These are phyloP conservation scores for Polyplosphaeria fusca DNA, from an alignment of 495 filamentous ascomycete species.

Conservation along the genomic window DNA sequence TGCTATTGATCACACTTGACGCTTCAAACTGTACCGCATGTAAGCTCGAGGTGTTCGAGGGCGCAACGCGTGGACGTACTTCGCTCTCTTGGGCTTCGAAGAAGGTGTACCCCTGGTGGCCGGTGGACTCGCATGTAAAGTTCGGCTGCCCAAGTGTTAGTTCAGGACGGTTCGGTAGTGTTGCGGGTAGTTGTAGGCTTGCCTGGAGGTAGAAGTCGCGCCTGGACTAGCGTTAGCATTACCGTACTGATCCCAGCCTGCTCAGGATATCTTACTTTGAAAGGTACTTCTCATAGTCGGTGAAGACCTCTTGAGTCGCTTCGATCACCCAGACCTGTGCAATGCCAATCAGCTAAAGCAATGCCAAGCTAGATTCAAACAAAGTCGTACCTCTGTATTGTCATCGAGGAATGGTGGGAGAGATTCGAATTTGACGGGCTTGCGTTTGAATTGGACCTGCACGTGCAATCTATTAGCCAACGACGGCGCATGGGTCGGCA, in stretches of 20 bases:
- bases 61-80: conserved; percentile 56
- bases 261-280: conserved; percentile 53
- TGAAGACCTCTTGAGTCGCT: conserved; percentile 86
- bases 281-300: conserved; percentile 83
- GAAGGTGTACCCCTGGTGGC: conserved; percentile 88
- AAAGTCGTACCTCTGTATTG: conserved; percentile 66
- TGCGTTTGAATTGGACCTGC: conserved; percentile 93
- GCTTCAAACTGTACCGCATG: conserved; percentile 63
- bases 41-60: conserved; percentile 1
- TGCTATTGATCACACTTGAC: conserved; percentile 81
- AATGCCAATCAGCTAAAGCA: neutral
- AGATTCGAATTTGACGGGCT: conserved; percentile 82
- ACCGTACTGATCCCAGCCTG: neutral
- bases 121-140: conserved; percentile 93
- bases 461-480: conserved; percentile 1
- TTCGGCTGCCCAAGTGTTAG: conserved; percentile 55
- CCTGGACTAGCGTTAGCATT: conserved; percentile 43
- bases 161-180: neutral
- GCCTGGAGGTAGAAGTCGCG: conserved; percentile 94
- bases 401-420: conserved; percentile 73
- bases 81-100: conserved; percentile 92
- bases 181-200: conserved; percentile 32
- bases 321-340: conserved; percentile 84
- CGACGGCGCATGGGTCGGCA: neutral
- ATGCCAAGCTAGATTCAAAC: neutral